Evolutionary conservation across 164 flowering plant species (phyloP).

Genomic region (Nymphaea thermarum): DNA sequence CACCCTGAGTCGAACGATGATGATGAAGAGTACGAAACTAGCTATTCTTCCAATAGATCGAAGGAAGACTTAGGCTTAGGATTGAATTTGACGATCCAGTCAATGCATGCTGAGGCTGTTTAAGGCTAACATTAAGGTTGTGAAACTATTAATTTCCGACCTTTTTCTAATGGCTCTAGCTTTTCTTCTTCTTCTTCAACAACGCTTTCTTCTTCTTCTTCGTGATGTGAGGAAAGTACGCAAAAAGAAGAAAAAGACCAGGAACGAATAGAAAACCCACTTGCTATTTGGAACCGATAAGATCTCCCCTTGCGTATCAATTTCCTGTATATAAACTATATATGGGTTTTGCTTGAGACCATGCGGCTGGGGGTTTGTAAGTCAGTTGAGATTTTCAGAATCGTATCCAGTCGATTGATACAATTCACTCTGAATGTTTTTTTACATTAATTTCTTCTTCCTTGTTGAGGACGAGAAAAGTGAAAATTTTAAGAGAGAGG

Average conservation of each 20-base stretch:
- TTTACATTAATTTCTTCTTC: background rate
- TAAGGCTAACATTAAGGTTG: slow-evolving; percentile 19
- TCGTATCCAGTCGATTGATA: background rate
- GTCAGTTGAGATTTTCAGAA: background rate
- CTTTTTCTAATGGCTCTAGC: too few relatives aligned
- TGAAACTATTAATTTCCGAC: slow-evolving; percentile 5
- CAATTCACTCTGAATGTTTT: too few relatives aligned
- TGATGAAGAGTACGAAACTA: slow-evolving; percentile 18
- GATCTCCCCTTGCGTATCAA: background rate
- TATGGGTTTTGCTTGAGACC: slow-evolving; percentile 3
- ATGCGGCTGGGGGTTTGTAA: background rate
- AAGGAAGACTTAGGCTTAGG: slow-evolving; percentile 59
- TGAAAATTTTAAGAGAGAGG: background rate
- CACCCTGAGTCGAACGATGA: slow-evolving; percentile 44
- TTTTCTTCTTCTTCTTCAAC: background rate
- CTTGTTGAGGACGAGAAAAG: background rate
- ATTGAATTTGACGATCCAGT: slow-evolving; percentile 81
- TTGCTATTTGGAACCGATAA: background rate
- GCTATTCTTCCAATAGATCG: slow-evolving; percentile 44
- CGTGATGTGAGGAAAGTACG: background rate
- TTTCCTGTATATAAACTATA: background rate
- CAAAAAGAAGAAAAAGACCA: background rate
- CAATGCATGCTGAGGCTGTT: slow-evolving; percentile 7
- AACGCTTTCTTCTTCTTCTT: slow-evolving; percentile 5
- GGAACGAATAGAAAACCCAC: slow-evolving; percentile 8